Base-by-base conservation (phyloP, 805 yeast species). In the Wickerhamomyces subpelliculosus region DNA sequence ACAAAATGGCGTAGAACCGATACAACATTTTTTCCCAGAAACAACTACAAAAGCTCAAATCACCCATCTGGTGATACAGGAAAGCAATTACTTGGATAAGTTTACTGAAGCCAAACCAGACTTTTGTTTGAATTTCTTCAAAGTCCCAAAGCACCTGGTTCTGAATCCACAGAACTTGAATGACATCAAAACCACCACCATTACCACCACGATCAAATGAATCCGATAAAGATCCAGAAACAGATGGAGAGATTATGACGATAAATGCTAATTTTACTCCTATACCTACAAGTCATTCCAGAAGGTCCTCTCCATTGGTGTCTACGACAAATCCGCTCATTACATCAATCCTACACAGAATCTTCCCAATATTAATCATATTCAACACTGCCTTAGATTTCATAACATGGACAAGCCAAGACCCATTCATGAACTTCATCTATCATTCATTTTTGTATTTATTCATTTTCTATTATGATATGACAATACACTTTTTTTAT, bases 361-460 rank as follows among this genome's bases (percentile, higher is more conserved):
- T 67, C 24, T 70, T 69, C 44, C 75, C 77, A 1, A 62, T 69
- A 43, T 49, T 70, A 22, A 55, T 70, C 11, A 51, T 71, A 23
- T 52, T 64, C 19, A 74, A 71, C 48, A 55, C 58, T 34, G 47
- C 60, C 11, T 50, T 70, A 21, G 75, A 68, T 43, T 52, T 67
- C 13, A 45, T 68, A 29, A 67, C 74, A 1, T 71, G 77, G 77
- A 67, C 73, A 1, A 62, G 65, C 37, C 68, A 62, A 8, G 74
- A 70, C 38, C 51, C 67, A 4, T 65, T 64, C 5, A 35, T 45
- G 39, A 70, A 68, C 42, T 59, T 70, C 25, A 44, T 70, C 7
- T 39, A 67, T n/a, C 58, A 68, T 37, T 61, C 60, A 8, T 36
- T 49, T 8, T 61, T 62, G 39, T 57, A 68, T 11, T 51, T 61